These are phyloP conservation scores for Phialophora chinensis DNA, from an alignment of 2,329 filamentous ascomycete species.

Conservation along the genomic window DNA sequence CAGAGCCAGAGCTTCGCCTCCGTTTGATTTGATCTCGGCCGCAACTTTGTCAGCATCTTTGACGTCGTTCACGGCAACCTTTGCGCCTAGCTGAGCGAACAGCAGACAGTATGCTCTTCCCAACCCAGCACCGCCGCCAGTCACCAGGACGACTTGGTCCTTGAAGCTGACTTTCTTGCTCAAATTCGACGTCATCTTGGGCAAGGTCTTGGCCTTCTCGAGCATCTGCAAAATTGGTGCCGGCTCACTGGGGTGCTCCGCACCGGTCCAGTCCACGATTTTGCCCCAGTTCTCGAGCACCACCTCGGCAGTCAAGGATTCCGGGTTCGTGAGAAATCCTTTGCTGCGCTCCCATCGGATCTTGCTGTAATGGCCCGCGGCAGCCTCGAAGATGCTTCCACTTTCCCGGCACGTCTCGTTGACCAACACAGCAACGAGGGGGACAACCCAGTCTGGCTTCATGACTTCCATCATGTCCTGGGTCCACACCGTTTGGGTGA, in stretches of 20 bases:
- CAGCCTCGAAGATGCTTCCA: conserved; percentile 89
- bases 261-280: conserved; percentile 80
- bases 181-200: conserved; percentile 69
- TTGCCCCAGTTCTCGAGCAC: conserved; percentile 87
- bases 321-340: conserved; percentile 86
- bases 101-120: conserved; percentile 87
- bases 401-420: conserved; percentile 87
- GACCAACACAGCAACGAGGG: conserved; percentile 83
- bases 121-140: conserved; percentile 83
- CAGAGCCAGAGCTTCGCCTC: conserved; percentile 86
- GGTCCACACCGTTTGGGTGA: conserved; percentile 94
- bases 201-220: conserved; percentile 79
- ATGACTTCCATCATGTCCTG: conserved; percentile 83
- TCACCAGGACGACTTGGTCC: conserved; percentile 83
- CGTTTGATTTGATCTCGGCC: conserved; percentile 84
- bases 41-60: conserved; percentile 87
- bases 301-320: conserved; percentile 85
- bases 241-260: conserved; percentile 82
- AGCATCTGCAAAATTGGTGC: conserved; percentile 86
- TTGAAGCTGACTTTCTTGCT: conserved; percentile 78
- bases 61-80: conserved; percentile 91
- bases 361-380: conserved; percentile 90
- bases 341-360: conserved; percentile 90
- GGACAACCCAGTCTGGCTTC: conserved; percentile 93
- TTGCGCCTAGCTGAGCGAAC: conserved; percentile 80